phyloP scores from a whole-genome alignment of 2,329 filamentous ascomycete genomes.

The Fusarium tanahbumbuense region DNA sequence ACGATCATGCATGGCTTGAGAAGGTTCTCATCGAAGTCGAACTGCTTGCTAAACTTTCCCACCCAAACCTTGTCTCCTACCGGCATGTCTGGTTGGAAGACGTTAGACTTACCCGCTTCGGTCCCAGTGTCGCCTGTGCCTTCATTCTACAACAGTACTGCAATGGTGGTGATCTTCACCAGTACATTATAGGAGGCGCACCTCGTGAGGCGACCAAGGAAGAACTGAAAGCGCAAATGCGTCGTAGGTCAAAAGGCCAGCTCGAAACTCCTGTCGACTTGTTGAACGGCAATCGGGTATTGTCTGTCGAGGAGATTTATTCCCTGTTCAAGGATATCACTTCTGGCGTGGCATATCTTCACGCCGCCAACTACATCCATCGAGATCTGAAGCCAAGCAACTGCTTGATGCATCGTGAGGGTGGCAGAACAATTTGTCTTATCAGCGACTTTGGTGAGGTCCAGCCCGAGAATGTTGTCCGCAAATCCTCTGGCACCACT shows the following conservation, averaged over 20 bases:
- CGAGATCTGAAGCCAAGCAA: slow-evolving; percentile 97
- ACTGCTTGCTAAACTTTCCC: slow-evolving; percentile 88
- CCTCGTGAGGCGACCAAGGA: slow-evolving; percentile 78
- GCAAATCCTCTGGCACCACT: slow-evolving; percentile 92
- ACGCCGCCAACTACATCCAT: slow-evolving; percentile 93
- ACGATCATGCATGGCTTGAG: slow-evolving; percentile 94
- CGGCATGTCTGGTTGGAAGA: slow-evolving; percentile 98
- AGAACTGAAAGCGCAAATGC: slow-evolving; percentile 87
- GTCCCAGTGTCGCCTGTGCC: slow-evolving; percentile 90
- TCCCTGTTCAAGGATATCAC: slow-evolving; percentile 97
- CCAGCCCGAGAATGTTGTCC: slow-evolving; percentile 81
- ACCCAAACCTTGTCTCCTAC: slow-evolving; percentile 96
- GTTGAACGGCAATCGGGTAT: slow-evolving; percentile 54
- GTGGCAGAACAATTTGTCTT: slow-evolving; percentile 78
- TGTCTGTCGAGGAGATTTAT: slow-evolving; percentile 91
- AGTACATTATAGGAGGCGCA: slow-evolving; percentile 80
- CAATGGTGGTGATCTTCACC: slow-evolving; percentile 90
- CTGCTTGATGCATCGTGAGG: slow-evolving; percentile 85
- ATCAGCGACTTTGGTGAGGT: slow-evolving; percentile 99
- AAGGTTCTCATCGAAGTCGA: slow-evolving; percentile 95
- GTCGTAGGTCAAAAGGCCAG: slow-evolving; percentile 83
- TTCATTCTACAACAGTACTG: slow-evolving; percentile 99
- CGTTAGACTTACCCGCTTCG: slow-evolving; percentile 83
- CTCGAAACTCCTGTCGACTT: slow-evolving; percentile 70
- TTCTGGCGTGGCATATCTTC: slow-evolving; percentile 88